Evolutionary conservation across 2,329 filamentous ascomycete genomes (phyloP).

Genomic region (Coniochaeta ligniaria): DNA sequence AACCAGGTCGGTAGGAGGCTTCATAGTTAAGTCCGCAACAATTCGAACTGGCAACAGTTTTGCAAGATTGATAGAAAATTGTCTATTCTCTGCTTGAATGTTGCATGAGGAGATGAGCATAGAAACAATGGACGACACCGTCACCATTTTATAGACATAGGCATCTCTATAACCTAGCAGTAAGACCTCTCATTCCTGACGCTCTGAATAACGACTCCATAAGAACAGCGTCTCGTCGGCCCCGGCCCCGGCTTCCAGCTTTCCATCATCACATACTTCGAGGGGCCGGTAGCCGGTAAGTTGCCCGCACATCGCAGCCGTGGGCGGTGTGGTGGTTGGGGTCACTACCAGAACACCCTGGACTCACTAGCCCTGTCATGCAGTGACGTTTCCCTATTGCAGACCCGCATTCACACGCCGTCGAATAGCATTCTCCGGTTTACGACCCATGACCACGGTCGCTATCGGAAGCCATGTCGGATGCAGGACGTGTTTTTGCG

Average conservation of each 20-base stretch:
- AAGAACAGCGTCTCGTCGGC: background rate
- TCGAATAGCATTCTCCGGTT: background rate
- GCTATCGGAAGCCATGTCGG: background rate
- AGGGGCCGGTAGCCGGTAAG: background rate
- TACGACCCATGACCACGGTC: background rate
- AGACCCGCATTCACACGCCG: background rate
- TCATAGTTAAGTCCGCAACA: background rate
- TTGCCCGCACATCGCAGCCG: background rate
- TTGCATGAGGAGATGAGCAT: background rate
- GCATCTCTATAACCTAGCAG: background rate
- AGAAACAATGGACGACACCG: background rate
- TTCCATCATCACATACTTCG: background rate
- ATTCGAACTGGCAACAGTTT: background rate
- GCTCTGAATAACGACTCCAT: background rate
- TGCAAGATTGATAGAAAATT: too few species aligned
- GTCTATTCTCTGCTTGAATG: background rate
- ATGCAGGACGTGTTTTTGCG: background rate
- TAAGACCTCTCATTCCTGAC: background rate
- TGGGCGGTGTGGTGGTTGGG: background rate
- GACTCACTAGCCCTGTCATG: background rate
- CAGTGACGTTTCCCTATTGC: background rate
- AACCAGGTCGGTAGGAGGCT: background rate
- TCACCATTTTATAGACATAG: background rate
- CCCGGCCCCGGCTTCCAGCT: background rate
- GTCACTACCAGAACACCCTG: background rate